These are phyloP conservation scores for Pelargonium nanum DNA, from an alignment of 345 rosid genomes.

Conservation along the genomic window DNA sequence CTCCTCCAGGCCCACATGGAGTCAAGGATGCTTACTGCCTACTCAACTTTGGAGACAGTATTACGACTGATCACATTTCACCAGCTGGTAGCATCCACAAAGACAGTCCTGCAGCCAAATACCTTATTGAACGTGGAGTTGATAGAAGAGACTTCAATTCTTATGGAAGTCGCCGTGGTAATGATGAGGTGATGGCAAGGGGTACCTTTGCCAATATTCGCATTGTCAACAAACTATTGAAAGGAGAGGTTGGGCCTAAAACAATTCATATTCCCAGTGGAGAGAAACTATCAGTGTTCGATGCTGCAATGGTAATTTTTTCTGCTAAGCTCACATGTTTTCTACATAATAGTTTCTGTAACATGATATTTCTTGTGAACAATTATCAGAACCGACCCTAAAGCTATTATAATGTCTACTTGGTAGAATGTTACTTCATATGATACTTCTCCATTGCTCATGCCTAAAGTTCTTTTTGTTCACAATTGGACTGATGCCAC, in stretches of 20 bases:
- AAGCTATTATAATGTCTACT: too few species aligned
- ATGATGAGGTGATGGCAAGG: slow-evolving; percentile 82
- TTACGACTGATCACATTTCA: slow-evolving; percentile 88
- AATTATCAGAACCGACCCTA: neutral
- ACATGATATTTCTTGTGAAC: neutral
- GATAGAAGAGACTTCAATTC: slow-evolving; percentile 78
- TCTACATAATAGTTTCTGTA: neutral
- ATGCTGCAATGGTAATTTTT: slow-evolving; percentile 66
- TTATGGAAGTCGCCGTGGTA: slow-evolving; percentile 85
- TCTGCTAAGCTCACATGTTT: neutral
- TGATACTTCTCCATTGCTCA: too few species aligned
- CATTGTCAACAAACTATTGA: slow-evolving; percentile 60
- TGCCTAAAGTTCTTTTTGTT: too few species aligned
- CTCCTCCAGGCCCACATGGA: slow-evolving; percentile 68
- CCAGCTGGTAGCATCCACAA: slow-evolving; percentile 92
- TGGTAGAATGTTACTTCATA: too few species aligned
- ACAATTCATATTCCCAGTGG: slow-evolving; percentile 72
- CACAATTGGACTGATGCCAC: too few species aligned
- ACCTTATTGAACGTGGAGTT: slow-evolving; percentile 72
- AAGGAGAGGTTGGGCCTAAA: slow-evolving; percentile 88
- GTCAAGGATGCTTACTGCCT: slow-evolving; percentile 87
- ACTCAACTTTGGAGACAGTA: slow-evolving; percentile 79
- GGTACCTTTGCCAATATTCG: slow-evolving; percentile 83
- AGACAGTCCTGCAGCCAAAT: slow-evolving; percentile 85
- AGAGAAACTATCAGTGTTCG: slow-evolving; percentile 72